A percentile compares a stretch with the other conserved stretches of the same genome.
Evolutionary conservation across 352 stramenopile genomes (phyloP).

Genomic region (Pythium sukuiense): DNA sequence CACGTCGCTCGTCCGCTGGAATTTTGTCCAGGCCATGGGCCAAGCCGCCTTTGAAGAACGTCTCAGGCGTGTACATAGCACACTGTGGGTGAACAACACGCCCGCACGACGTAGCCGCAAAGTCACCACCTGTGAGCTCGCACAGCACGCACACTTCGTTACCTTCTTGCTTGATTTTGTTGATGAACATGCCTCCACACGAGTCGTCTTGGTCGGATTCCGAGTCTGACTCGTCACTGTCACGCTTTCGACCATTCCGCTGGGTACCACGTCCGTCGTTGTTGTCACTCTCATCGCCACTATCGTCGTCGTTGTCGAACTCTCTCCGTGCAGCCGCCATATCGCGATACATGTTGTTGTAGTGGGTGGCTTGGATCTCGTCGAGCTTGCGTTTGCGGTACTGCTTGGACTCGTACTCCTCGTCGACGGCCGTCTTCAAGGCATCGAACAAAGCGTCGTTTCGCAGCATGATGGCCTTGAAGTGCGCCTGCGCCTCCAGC

Average conservation of each 20-base stretch:
- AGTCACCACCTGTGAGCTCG: conserved; percentile 73
- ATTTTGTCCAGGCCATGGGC: conserved; percentile 64
- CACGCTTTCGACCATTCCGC: conserved; percentile 11
- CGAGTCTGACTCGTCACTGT: conserved; percentile 31
- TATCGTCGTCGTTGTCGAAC: conserved; percentile 58
- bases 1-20: conserved; percentile 40
- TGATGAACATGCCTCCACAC: conserved; percentile 75
- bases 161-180: conserved; percentile 72
- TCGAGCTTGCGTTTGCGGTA: conserved; percentile 51
- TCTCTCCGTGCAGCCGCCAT: conserved; percentile 37
- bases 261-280: conserved; percentile 18
- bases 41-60: conserved; percentile 72
- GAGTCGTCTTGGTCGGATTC: conserved; percentile 59
- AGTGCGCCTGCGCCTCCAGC: conserved; percentile 43
- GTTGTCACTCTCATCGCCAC: conserved; percentile 25
- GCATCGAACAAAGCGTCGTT: conserved; percentile 43
- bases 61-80: conserved; percentile 84
- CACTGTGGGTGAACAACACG: conserved; percentile 75
- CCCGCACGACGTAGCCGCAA: conserved; percentile 63
- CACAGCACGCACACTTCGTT: conserved; percentile 72
- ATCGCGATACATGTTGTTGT: conserved; percentile 75
- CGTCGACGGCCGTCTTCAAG: conserved; percentile 39
- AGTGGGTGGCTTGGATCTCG: conserved; percentile 53
- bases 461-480: conserved; percentile 39
- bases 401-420: conserved; percentile 48